Conservation (phyloP, 1,139 yeast species). For the Arxiozyma slooffiae region DNA sequence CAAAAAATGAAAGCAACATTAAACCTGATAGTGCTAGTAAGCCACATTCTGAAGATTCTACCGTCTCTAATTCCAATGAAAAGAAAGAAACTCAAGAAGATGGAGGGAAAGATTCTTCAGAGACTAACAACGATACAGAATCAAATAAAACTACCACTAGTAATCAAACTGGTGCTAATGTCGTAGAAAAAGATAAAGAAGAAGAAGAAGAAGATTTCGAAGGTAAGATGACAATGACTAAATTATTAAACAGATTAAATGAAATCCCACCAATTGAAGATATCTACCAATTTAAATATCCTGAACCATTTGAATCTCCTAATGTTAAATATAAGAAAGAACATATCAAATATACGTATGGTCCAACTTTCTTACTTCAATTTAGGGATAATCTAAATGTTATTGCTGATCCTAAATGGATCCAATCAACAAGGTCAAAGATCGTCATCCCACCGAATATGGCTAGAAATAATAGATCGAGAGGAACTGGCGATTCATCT, state of each 20-base stretch:
- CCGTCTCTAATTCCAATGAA: background rate
- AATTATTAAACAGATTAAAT: conserved; percentile 43
- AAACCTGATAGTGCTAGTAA: background rate
- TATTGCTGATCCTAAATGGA: conserved; percentile 61
- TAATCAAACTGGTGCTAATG: background rate
- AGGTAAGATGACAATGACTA: conserved; percentile 37
- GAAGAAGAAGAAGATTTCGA: conserved; percentile 5
- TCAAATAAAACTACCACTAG: background rate
- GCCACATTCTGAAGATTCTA: background rate
- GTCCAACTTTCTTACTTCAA: conserved; percentile 71
- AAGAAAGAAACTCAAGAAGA: too few relatives aligned
- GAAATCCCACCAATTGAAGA: conserved; percentile 49
- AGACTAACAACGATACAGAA: background rate
- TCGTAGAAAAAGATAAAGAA: too few relatives aligned
- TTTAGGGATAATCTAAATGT: conserved; percentile 54
- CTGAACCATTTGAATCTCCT: conserved; percentile 48
- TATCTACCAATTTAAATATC: conserved; percentile 47
- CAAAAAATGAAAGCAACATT: background rate
- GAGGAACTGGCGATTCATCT: conserved; percentile 16
- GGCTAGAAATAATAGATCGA: conserved; percentile 17
- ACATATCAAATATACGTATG: conserved; percentile 50
- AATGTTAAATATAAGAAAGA: conserved; percentile 40
- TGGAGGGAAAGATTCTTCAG: background rate
- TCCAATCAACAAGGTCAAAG: conserved; percentile 28
- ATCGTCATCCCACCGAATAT: conserved; percentile 27